Percentiles rank a stretch among this genome's conserved stretches.
Evolutionary conservation across 2,329 filamentous ascomycete genomes (phyloP).

Genomic region (Ophiocordyceps sinensis): DNA sequence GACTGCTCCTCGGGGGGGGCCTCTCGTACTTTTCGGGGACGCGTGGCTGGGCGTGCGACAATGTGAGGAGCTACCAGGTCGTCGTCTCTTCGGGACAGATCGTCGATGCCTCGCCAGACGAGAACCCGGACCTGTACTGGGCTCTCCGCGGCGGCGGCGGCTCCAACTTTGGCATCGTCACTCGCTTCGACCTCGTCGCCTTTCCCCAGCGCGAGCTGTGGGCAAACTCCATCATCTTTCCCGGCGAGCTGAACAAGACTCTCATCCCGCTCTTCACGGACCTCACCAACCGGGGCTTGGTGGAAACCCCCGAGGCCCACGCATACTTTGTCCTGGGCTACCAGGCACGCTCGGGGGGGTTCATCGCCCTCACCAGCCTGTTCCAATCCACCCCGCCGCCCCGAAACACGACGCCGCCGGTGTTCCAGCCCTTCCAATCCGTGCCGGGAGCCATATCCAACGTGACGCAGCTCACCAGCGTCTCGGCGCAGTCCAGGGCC

Average conservation of each 20-base stretch:
- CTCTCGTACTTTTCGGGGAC: slow-evolving; percentile 30
- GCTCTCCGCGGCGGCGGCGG: slow-evolving; percentile 28
- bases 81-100: neutral
- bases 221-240: slow-evolving; percentile 3
- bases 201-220: slow-evolving; percentile 10
- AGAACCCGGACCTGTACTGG: slow-evolving; percentile 25
- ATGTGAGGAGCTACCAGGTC: slow-evolving; percentile 23
- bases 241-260: slow-evolving; percentile 4
- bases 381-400: slow-evolving; percentile 6
- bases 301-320: slow-evolving; percentile 8
- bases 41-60: slow-evolving; percentile 31
- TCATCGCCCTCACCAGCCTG: slow-evolving; percentile 4
- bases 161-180: slow-evolving; percentile 23
- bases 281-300: slow-evolving; percentile 6
- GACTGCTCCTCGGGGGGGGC: slow-evolving; percentile 31
- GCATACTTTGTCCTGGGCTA: slow-evolving; percentile 8
- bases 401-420: slow-evolving; percentile 4
- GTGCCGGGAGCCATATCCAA: slow-evolving; percentile 8
- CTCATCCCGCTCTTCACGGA: slow-evolving; percentile 5
- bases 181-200: slow-evolving; percentile 14
- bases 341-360: slow-evolving; percentile 1
- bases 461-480: slow-evolving; percentile 9
- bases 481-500: slow-evolving; percentile 9
- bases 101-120: neutral
- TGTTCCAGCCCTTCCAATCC: slow-evolving; percentile 10